Evolutionary conservation across 2,329 filamentous ascomycete species (phyloP), one percentile per base, ranked within the genome.

Genomic region (Penicillium sp.): DNA sequence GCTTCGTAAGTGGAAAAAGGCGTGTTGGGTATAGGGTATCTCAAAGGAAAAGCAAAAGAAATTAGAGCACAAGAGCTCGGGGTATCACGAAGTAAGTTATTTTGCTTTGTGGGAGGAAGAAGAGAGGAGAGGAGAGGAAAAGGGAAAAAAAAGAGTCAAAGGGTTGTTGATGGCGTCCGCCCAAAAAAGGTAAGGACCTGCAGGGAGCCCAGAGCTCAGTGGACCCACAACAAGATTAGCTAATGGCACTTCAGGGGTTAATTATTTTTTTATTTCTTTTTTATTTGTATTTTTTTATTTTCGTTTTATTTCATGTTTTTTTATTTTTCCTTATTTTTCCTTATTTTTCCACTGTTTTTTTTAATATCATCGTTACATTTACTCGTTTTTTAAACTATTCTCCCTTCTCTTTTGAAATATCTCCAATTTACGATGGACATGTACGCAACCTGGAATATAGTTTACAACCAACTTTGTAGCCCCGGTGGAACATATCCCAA

Each of bases 51-150:
- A 65, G 65, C 62, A 66, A 66, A 62, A 58, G 61, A 65, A 67
- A 66, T 65, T 62, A 65, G 64, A 67, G 65, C 65, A 62, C 44
- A 52, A 60, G 33, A 66, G 65, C 64, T 62, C 64, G 65, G 65
- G 65, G 65, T 67, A 67, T 67, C 65, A 67, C 57, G 58, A 62
- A 59, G 62, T 64, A 64, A 51, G 60, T 57, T 61, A 61, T 65
- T 62, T 50, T 61, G 58, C 59, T 65, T 62, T 62, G 61, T 58
- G 57, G 51, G 43, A 58, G 53, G 38, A 59, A 54, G 49, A 54
- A 55, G 39, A 53, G 49, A 59, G 59, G 51, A 45, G 53, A 60
- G 59, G 56, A 59, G 60, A 58, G 57, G 57, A 61, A 66, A 65
- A 60, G 56, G 63, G 55, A 57, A 65, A 57, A 57, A 65, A 62